Base-by-base conservation (phyloP, 1,284 basidiomycete genomes). In the Trichosporon ovoides region DNA sequence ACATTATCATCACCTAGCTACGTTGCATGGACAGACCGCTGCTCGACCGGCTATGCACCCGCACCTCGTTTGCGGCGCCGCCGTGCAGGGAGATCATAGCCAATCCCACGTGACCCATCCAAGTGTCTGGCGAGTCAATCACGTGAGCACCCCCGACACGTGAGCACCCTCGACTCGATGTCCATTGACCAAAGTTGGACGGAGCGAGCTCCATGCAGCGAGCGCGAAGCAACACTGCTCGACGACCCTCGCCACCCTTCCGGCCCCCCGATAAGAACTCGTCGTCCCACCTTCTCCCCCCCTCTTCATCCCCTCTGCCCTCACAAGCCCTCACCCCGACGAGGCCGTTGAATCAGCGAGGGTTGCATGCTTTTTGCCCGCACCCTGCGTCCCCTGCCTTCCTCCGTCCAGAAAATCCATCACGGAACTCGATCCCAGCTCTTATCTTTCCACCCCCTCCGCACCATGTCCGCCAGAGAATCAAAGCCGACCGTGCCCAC, bases 401-500 rank as follows among this genome's bases (percentile, higher is more conserved):
- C 50, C n/a, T n/a, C 16, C 34, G 48, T 50, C 22, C 43, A 48
- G 22, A 22, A 48, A 4, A 22, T 48, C 43, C 43, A 56, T 28
- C 49, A 13, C 49, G 28, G 37, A 33, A 3, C 54, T 28, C 55
- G 22, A 12, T 35, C 34, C 22, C 36, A 35, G 13, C 49, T 28
- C 14, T 35, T 35, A 19, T 37, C 34, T 19, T 46, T 18, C 52
- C 22, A n/a, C 52, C 37, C 46, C 38, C 46, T 20, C 38, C 63
- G 46, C 35, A 60, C 36, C 37, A 73, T 71, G 64, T 67, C 67
- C 37, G 62, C 60, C 36, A 72, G 71, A 38, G 58, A 60, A 38
- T 55, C 62, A 24, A 63, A 62, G 50, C 73, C 72, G 54, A 50
- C 55, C n/a, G 57, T 76, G 19, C 75, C 76, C 37, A 66, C 61